These are phyloP conservation scores for Fraxinus xanthoxyloides DNA, from an alignment of 305 asterid species.

Conservation along the genomic window DNA sequence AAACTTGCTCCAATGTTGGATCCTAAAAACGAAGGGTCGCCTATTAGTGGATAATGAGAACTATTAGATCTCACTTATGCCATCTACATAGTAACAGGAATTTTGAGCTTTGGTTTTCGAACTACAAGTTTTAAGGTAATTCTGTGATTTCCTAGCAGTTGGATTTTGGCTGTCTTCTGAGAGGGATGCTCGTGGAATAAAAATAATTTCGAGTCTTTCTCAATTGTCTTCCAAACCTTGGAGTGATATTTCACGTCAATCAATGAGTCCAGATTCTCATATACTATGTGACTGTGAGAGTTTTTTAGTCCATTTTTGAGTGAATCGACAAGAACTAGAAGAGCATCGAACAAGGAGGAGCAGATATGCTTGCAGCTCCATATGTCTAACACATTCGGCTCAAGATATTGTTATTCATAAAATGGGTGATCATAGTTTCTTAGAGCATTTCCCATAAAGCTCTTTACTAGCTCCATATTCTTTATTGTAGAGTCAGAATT, in stretches of 20 bases:
- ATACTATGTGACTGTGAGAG: not conserved
- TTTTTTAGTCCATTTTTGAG: not conserved
- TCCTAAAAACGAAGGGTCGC: not conserved
- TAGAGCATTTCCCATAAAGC: not conserved
- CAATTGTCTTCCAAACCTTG: not conserved
- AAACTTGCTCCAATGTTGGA: not conserved
- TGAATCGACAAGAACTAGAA: not conserved
- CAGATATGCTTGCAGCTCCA: not conserved
- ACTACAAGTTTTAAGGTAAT: not conserved
- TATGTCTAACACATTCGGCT: not conserved
- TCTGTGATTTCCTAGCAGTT: not conserved
- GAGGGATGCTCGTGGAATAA: not conserved
- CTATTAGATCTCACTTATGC: not conserved
- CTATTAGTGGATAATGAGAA: not conserved
- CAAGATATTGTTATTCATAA: not conserved
- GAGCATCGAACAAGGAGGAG: not conserved
- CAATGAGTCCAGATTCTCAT: not conserved
- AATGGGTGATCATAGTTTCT: not conserved
- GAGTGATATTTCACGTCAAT: not conserved
- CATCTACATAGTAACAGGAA: not conserved
- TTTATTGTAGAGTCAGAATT: not conserved
- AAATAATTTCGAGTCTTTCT: not conserved
- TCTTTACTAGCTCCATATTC: not conserved
- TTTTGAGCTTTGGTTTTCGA: not conserved
- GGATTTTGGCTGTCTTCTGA: not conserved